phyloP scores from a whole-genome alignment of 225 moss, liverwort and hornwort genomes.

The Straminergon stramineum region DNA sequence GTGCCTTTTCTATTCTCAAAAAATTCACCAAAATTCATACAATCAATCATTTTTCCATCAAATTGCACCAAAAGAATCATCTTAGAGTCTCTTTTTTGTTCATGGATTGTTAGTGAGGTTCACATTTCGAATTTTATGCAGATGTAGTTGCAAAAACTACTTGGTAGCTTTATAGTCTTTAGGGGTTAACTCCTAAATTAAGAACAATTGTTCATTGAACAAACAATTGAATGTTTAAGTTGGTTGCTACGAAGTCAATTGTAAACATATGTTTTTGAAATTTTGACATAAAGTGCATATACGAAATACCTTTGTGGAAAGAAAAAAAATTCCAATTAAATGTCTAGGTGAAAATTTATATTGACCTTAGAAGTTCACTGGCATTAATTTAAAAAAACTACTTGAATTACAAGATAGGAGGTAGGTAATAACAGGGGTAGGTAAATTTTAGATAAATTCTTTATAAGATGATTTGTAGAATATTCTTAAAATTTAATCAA shows the following conservation, averaged over 20 bases:
- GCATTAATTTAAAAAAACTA: not conserved
- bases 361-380: accelerated
- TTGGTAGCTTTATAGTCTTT: no score
- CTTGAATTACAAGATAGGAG: accelerated
- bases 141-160: no score
- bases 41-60: no score
- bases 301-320: not conserved
- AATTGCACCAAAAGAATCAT: no score
- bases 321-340: no score
- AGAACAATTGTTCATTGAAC: not conserved
- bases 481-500: not conserved
- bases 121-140: no score
- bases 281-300: not conserved
- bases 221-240: accelerated
- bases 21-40: no score
- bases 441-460: not conserved
- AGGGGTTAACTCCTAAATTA: no score
- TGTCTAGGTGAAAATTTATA: accelerated
- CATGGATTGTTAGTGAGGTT: no score
- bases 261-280: not conserved
- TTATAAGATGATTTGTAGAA: not conserved
- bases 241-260: not conserved
- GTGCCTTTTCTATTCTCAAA: no score
- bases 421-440: not conserved
- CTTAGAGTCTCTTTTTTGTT: no score